Conservation (phyloP, 2,329 filamentous ascomycete genomes). For the Lecanicillium sp. region DNA sequence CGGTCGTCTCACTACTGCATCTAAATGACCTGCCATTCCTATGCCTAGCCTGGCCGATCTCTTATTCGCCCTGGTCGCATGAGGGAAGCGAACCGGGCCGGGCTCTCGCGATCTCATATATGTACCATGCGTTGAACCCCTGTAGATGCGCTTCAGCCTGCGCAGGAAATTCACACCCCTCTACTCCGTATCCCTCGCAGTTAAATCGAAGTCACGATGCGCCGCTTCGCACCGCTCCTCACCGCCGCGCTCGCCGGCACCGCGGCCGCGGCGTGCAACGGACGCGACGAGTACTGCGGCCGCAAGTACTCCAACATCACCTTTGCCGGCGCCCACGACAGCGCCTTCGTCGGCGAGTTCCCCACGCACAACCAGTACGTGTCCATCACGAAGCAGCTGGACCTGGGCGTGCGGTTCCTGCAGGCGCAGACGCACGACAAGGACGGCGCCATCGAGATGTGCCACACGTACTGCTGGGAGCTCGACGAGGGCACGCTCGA, state of each 20-base stretch:
- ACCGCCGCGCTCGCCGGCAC: not conserved
- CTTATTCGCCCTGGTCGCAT: not conserved
- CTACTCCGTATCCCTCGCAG: not conserved
- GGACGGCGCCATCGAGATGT: conserved; percentile 49
- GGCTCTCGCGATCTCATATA: not conserved
- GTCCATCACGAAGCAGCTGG: conserved; percentile 50
- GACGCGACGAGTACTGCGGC: conserved; percentile 47
- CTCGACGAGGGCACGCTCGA: conserved; percentile 53
- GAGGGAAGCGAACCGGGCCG: not conserved
- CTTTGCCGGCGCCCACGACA: conserved; percentile 60
- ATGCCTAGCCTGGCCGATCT: conserved; percentile 1
- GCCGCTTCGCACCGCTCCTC: not conserved
- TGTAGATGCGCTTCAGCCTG: not conserved
- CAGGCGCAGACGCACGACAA: conserved; percentile 57
- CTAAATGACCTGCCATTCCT: conserved; percentile 3
- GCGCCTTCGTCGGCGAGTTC: conserved; percentile 53
- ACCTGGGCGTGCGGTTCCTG: conserved; percentile 57
- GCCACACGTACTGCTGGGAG: conserved; percentile 57
- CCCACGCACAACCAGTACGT: conserved; percentile 55
- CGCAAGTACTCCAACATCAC: conserved; percentile 54
- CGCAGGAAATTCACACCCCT: not conserved
- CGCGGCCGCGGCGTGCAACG: conserved; percentile 45
- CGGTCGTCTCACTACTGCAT: conserved; percentile 1
- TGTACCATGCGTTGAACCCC: no score
- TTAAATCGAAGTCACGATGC: no score